Evolutionary conservation across 106 monocot genomes (phyloP).

Genomic region (Apostasia shenzhenica): DNA sequence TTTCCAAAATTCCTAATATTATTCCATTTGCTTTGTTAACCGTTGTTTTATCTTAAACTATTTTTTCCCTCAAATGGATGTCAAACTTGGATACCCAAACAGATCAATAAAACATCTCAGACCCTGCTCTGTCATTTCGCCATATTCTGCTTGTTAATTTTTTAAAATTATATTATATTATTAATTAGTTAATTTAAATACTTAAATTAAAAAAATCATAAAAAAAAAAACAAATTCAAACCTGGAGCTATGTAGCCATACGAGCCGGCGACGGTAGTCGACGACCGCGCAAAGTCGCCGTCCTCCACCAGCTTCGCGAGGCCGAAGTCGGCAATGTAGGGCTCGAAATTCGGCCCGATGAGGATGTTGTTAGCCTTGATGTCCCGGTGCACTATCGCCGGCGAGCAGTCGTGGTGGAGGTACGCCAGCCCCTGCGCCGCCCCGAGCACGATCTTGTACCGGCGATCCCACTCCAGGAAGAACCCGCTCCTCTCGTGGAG

Average conservation of each 20-base stretch:
- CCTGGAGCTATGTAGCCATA: slow-evolving; percentile 99
- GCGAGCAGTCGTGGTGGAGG: slow-evolving; percentile 88
- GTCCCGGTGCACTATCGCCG: slow-evolving; percentile 84
- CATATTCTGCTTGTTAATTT: neutral
- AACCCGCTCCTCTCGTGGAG: slow-evolving; percentile 70
- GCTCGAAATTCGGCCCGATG: slow-evolving; percentile 75
- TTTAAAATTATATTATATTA: neutral
- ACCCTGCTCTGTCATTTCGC: too few species aligned
- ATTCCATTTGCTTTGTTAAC: too few species aligned
- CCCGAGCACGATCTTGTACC: slow-evolving; percentile 79
- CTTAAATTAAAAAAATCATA: too few species aligned
- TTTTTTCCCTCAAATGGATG: too few species aligned
- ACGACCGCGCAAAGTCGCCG: slow-evolving; percentile 60
- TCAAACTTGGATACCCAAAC: too few species aligned
- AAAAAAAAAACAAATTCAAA: slow-evolving; percentile 10
- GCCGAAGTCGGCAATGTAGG: slow-evolving; percentile 91
- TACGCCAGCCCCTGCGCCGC: slow-evolving; percentile 86
- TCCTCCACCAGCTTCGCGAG: slow-evolving; percentile 89
- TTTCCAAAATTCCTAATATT: too few species aligned
- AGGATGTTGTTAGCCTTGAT: slow-evolving; percentile 97
- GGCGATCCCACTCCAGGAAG: slow-evolving; percentile 65
- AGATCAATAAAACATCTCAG: too few species aligned
- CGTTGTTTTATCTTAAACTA: too few species aligned
- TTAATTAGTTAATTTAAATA: too few species aligned
- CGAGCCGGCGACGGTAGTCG: slow-evolving; percentile 85